Evolutionary conservation across 345 rosid species (phyloP), one percentile per base, ranked within the genome.

Genomic region (Brassica nigra): DNA sequence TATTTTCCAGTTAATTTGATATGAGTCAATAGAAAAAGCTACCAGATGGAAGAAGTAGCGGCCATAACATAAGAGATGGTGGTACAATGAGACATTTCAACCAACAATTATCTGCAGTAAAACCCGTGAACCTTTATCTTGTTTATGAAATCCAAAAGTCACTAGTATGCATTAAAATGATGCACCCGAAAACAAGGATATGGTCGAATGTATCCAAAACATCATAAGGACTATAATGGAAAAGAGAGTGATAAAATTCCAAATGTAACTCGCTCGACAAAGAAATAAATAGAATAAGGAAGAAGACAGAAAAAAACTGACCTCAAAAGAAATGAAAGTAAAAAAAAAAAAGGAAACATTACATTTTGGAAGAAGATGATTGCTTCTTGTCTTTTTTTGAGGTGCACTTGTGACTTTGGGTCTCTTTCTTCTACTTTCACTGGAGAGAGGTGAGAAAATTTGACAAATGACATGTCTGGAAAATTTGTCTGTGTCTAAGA

Each of bases 251-350:
- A 59, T 73, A 8, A 58, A 29, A 77, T 39, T 83, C 82, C 84
- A 81, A 86, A 75, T 37, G 78, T 42, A 80, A 81, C 2, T 65
- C 28, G 85, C 62, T 79, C 76, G 68, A 16, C 64, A 68, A 65
- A 78, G 63, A 39, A 39, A 39, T 72, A 57, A 78, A 64, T 23
- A 71, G 34, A 64, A 79, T 23, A 78, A 67, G 39, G 65, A 75
- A 75, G 63, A 76, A 57, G 74, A 37, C 61, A 77, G 70, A 15
- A 69, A 74, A 65, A 72, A 66, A 64, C 16, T 55, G 34, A 37
- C 88, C 89, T 92, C 83, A 88, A 90, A 92, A 90, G 95, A 80
- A 81, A 87, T 55, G 90, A 89, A 90, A 87, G 70, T 70, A 30
- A 69, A 52, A 31, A 11, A 37, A 54, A 8, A 75, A 73, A 72